Evolutionary conservation across 2,329 filamentous ascomycete genomes (phyloP), one percentile per base, ranked within the genome.

Genomic region (Monosporascus cannonballus): DNA sequence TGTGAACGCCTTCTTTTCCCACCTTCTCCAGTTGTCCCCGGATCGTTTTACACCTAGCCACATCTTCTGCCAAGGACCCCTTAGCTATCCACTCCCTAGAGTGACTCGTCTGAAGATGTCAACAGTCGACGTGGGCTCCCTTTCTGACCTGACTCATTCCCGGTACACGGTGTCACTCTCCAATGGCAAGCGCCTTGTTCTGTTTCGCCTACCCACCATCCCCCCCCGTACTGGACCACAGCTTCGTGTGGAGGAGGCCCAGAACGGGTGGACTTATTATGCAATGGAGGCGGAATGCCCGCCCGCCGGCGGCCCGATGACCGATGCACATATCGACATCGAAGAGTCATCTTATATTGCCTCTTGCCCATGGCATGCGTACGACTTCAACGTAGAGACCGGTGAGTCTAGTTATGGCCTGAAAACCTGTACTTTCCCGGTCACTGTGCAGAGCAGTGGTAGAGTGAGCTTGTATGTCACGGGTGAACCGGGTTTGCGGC

Each of bases 361-460:
- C 18, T 75, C 73, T 2, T 76, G 73, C 54, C 73, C 73, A 15
- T 76, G 73, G 73, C 73, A 76, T 60, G 73, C 73, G 2, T 76
- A 76, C 57, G 73, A 76, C 58, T 76, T 76, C 56, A 76, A 76
- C 51, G 71, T 76, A 52, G 72, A 76, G 61, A 76, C 73, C 0
- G 73, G 73, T 51, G 71, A 75, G 61, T 76, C 73, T 6, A 76
- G 73, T 54, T 71, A 74, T 18, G 73, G 73, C 11, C 67, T 76
- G 54, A 74, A 73, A 60, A 67, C 73, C 3, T 76, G 73, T 61
- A 76, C 73, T 1, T 76, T 73, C 49, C 71, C 72, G 1, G 65
- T 76, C 42, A 59, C 68, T 48, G 61, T 74, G 5, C 55, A 61
- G 6, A 67, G 65, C 24, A 71, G 25, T 15, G 42, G 67, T 4